Base-by-base conservation (phyloP, 148 eudicot species). In the Rhododendron mucronatum region DNA sequence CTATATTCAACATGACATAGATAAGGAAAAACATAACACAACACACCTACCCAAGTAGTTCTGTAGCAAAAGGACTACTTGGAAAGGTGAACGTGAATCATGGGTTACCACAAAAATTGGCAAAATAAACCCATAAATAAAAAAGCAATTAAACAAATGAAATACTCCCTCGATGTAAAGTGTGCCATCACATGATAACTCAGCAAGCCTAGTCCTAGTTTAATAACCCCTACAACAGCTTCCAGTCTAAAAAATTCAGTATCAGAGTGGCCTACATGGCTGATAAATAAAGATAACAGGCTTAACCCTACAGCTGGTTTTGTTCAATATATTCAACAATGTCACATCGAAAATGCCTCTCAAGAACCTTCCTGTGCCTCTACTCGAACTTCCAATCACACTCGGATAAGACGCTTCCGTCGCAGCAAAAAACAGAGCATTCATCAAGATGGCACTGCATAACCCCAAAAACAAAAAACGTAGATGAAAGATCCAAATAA, bases 401-500 rank as follows among this genome's bases (percentile, higher is more conserved):
- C 14, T 35, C 15, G 0, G 67, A 16, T 35, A 30, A 61, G 18
- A 69, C 35, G 7, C 37, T 69, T 21, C 48, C 44, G 86, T 82
- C 20, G 33, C 88, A 57, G 44, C 82, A 44, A 15, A 14, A 78
- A 39, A 73, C n/a, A 35, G 55, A 47, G 78, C 30, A 28, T 83
- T 33, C 63, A 45, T 59, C 78, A 90, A 2, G 92, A 89, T 44
- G 92, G 92, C 92, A 90, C 92, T 90, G 67, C 91, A 89, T n/a
- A 18, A 39, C 8, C 57, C 2, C n/a, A 78, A 39, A 21, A 10
- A 2, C 16, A 18, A 14, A n/a, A 48, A 81, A 9, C 10, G 73
- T 67, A 67, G 74, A 67, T 26, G 74, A 26, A 26, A 3, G 71
- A 3, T 67, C 74, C 74, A 67, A 26, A 67, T 4, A 26, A 67